Conservation (phyloP, 1,139 yeast species). For the Lodderomyces oxycetoniae region DNA sequence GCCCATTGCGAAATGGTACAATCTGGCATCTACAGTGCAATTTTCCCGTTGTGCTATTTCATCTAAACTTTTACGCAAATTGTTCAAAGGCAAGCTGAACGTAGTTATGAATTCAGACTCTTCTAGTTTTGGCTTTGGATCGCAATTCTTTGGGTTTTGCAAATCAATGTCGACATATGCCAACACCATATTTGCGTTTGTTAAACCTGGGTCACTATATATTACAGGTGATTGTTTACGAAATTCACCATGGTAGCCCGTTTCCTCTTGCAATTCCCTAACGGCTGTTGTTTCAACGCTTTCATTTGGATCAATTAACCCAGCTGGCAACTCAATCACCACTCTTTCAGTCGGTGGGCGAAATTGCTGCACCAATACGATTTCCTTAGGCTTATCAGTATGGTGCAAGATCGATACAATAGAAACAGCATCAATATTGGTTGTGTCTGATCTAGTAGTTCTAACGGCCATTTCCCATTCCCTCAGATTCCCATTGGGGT, state of each 20-base stretch:
- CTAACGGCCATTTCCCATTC: constrained; percentile 93
- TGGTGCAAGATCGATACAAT: constrained; percentile 66
- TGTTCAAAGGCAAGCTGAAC: constrained; percentile 59
- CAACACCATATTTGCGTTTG: constrained; percentile 80
- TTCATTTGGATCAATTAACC: constrained; percentile 83
- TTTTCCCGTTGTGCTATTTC: constrained; percentile 54
- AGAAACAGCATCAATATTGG: constrained; percentile 83
- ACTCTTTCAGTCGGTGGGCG: constrained; percentile 89
- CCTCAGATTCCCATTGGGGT: constrained; percentile 60
- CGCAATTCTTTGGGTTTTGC: constrained; percentile 53
- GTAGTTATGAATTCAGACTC: constrained; percentile 88
- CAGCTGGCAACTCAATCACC: constrained; percentile 93
- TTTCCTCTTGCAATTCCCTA: constrained; percentile 85
- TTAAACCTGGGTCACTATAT: constrained; percentile 90
- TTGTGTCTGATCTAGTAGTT: constrained; percentile 64
- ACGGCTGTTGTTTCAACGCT: constrained; percentile 73
- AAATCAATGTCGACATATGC: constrained; percentile 79
- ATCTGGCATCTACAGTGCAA: constrained; percentile 76
- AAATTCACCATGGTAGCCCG: constrained; percentile 76
- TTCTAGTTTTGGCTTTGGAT: constrained; percentile 73
- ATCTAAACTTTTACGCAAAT: constrained; percentile 52
- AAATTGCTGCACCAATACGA: constrained; percentile 80
- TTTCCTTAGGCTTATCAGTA: constrained; percentile 41
- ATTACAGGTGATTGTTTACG: constrained; percentile 48
- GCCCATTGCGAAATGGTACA: constrained; percentile 83